Evolutionary conservation across 352 stramenopile genomes (phyloP).

Genomic region (Phytopythium delawarense): DNA sequence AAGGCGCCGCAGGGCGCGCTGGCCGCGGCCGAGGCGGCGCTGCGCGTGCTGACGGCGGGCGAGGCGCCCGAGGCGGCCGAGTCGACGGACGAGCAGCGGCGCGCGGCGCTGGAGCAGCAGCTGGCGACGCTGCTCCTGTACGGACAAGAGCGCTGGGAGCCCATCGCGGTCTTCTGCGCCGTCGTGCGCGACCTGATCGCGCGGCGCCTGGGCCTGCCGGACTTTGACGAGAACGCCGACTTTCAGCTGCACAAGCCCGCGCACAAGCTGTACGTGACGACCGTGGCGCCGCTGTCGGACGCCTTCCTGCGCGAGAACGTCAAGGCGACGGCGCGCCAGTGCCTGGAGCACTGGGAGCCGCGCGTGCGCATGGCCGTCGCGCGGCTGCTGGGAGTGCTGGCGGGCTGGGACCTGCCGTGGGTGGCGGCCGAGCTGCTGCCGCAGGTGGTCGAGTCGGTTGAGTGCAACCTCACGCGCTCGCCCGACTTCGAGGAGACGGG

Average conservation of each 20-base stretch:
- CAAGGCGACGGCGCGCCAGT: slow-evolving; percentile 30
- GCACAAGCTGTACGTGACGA: slow-evolving; percentile 12
- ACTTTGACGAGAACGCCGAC: slow-evolving; percentile 30
- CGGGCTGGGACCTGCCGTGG: slow-evolving; percentile 51
- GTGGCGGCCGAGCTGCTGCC: slow-evolving; percentile 58
- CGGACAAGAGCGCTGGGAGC: slow-evolving; percentile 66
- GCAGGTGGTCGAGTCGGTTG: slow-evolving; percentile 74
- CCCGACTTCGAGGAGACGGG: slow-evolving; percentile 79
- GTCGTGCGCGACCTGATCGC: slow-evolving; percentile 51
- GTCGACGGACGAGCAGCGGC: slow-evolving; percentile 15
- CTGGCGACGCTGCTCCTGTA: slow-evolving; percentile 50
- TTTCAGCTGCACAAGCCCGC: slow-evolving; percentile 17
- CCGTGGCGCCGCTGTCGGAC: slow-evolving; percentile 30
- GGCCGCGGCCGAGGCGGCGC: slow-evolving; percentile 30
- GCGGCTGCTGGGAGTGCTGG: slow-evolving; percentile 63
- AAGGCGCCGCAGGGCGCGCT: slow-evolving; percentile 44
- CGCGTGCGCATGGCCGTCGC: slow-evolving; percentile 78
- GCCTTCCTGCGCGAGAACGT: slow-evolving; percentile 44
- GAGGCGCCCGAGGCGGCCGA: slow-evolving; percentile 2
- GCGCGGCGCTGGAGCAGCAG: slow-evolving; percentile 40
- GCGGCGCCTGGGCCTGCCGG: slow-evolving; percentile 20
- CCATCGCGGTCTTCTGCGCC: slow-evolving; percentile 58
- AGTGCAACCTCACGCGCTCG: slow-evolving; percentile 66
- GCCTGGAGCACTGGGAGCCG: slow-evolving; percentile 86
- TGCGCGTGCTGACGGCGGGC: slow-evolving; percentile 20